Evolutionary conservation across 306 rosid species (phyloP).

Genomic region (Rosa lucieae): DNA sequence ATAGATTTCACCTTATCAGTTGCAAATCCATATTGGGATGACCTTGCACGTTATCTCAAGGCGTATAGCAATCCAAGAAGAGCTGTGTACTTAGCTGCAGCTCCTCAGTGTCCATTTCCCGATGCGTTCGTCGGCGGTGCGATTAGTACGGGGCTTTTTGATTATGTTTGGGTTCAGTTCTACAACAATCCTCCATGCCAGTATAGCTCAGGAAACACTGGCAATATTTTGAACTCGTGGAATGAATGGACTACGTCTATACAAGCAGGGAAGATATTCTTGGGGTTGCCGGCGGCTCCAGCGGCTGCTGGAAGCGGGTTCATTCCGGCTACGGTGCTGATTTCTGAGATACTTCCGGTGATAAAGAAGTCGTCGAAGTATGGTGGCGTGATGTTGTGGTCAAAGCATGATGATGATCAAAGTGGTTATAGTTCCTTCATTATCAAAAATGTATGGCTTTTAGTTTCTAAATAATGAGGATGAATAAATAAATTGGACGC

Average conservation of each 20-base stretch:
- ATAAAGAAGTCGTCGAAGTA: slow-evolving; percentile 51
- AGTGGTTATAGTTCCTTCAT: slow-evolving; percentile 54
- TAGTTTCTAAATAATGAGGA: not conserved
- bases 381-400: slow-evolving; percentile 87
- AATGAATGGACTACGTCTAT: slow-evolving; percentile 44
- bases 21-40: slow-evolving; percentile 34
- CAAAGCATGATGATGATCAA: slow-evolving; percentile 48
- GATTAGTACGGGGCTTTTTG: slow-evolving; percentile 50
- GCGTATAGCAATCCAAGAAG: slow-evolving; percentile 16
- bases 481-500: not conserved
- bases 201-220: slow-evolving; percentile 46
- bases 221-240: slow-evolving; percentile 59
- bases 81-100: slow-evolving; percentile 55
- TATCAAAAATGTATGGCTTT: slow-evolving; percentile 40
- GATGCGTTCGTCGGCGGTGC: slow-evolving; percentile 51
- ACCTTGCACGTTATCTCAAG: slow-evolving; percentile 49
- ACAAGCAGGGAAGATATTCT: slow-evolving; percentile 33
- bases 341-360: slow-evolving; percentile 47
- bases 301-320: slow-evolving; percentile 64
- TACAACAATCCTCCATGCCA: slow-evolving; percentile 40
- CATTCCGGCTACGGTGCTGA: slow-evolving; percentile 53
- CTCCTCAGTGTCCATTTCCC: slow-evolving; percentile 86
- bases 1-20: slow-evolving; percentile 50
- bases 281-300: slow-evolving; percentile 65
- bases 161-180: slow-evolving; percentile 57